Evolutionary conservation across 2,329 filamentous ascomycete genomes (phyloP), one percentile per base, ranked within the genome.

Genomic region (Pezicula rhizophila): DNA sequence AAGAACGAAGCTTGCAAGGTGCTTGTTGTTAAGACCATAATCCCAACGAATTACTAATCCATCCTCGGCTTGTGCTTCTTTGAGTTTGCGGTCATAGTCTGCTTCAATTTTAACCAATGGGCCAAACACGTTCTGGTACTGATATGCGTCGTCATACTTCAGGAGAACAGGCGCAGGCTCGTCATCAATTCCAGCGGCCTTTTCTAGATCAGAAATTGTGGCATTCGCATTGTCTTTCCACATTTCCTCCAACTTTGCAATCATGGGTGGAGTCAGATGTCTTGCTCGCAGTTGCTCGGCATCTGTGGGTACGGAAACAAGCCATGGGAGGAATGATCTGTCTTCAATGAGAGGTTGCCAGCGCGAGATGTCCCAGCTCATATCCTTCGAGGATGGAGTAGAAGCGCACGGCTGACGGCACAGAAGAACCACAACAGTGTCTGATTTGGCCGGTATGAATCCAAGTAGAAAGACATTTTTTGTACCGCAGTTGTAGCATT

Each of bases 401-500:
- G 93, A 86, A 31, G 92, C 93, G 68, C 93, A 99, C 42, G 93
- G 93, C 69, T 97, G 93, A 52, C 93, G 90, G 68, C 93, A 99
- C 34, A 99, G 79, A 40, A 99, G 81, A 20, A 99, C 93, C 7
- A 99, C 95, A 25, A 99, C 93, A 0, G 93, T 96, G 64, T 99
- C 95, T 10, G 93, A 97, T 67, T 99, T 99, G 49, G 93, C 93
- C 8, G 93, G 95, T 59, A 99, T 99, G 67, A 99, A 99, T 6
- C 93, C 93, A 25, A 99, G 84, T 33, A 97, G 77, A 60, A 99
- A 99, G 43, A 96, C 92, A 66, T 99, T 99, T 73, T 96, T 97
- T n/a, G 89, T 96, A 42, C 92, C 93, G 68, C 93, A 99, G 71
- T 96, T 97, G 74, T 99, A 99, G 72, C 93, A 99, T 73, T 99